phyloP scores from a whole-genome alignment of 768 basidiomycete genomes.

The Pisolithus marmoratus region DNA sequence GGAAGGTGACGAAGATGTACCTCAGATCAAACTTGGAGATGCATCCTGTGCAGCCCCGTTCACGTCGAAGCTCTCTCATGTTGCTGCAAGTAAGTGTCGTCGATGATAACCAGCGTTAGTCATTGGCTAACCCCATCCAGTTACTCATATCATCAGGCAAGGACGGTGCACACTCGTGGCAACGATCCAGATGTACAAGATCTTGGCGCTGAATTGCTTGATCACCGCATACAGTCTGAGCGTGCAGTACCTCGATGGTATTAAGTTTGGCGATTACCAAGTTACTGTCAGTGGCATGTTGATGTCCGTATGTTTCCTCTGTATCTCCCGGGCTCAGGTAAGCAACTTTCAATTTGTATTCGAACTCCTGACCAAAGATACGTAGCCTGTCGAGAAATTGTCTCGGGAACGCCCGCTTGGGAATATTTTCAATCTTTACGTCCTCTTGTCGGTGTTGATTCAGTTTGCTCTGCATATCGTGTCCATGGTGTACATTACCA shows the following conservation, averaged over 20 bases:
- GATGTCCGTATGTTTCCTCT: conserved; percentile 98
- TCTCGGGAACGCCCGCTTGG: conserved; percentile 89
- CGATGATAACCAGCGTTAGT: background rate
- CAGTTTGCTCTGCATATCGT: conserved; percentile 94
- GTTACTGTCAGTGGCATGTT: conserved; percentile 88
- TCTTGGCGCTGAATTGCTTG: conserved; percentile 92
- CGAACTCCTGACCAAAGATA: conserved; percentile 20
- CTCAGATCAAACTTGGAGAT: conserved; percentile 99
- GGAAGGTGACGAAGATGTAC: conserved; percentile 92
- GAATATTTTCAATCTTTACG: conserved; percentile 97
- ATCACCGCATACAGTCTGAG: conserved; percentile 98
- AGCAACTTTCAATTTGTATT: conserved; percentile 12
- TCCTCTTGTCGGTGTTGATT: conserved; percentile 82
- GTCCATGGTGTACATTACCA: conserved; percentile 89
- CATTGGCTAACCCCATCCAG: conserved; percentile 32
- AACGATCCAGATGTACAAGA: conserved; percentile 99
- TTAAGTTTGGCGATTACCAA: conserved; percentile 99
- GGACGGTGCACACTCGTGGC: conserved; percentile 98
- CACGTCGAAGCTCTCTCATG: conserved; percentile 97
- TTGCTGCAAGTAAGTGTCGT: conserved; percentile 76
- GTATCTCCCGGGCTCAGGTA: conserved; percentile 96
- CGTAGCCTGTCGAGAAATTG: conserved; percentile 95
- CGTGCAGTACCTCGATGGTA: conserved; percentile 96
- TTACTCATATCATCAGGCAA: conserved; percentile 96
- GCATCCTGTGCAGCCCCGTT: conserved; percentile 98